Evolutionary conservation across 768 basidiomycete genomes (phyloP), one percentile per base, ranked within the genome.

Genomic region (Mycena haematopus): DNA sequence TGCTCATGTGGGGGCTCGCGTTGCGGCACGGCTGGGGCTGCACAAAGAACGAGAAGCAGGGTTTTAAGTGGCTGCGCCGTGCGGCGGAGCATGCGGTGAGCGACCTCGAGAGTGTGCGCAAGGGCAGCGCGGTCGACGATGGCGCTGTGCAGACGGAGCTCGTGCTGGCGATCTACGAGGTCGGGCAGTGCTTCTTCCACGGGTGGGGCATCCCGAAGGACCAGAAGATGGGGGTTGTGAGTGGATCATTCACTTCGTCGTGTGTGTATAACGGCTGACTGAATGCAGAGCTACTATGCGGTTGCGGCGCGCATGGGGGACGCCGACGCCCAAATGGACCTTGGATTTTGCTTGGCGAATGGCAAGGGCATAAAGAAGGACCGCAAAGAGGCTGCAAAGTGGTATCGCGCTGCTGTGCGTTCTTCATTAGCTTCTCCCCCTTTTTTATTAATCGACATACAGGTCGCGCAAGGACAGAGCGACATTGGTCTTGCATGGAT

Each of bases 361-460:
- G 94, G 91, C 11, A 93, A 88, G 68, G 94, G 95, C 11, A 90
- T 90, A 72, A 95, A 93, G 82, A 95, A 91, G 76, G 86, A 96
- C 75, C 85, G 87, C 71, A 92, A 90, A 67, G 88, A 88, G 69
- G 88, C 95, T 6, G 94, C 94, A 3, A 88, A 86, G 73, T 96
- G 94, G 91, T 96, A 96, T 75, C 86, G 94, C 8, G 84, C 86
- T n/a, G 94, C 95, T 24, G 88, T 91, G 66, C 74, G 86, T 62
- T 22, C 50, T 6, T 21, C 45, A 1, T 45, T 13, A 40, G 19
- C 22, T 7, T 19, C 31, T 8, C 42, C 5, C 36, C 33, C 17
- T 40, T 6, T 27, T 27, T 33, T 33, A 57, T 25, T 50, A 10
- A 40, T 40, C 25, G 38, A 10, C 63, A 36, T 11, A 36, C 57